A percentile compares a stretch with the other conserved stretches of the same genome.
Evolutionary conservation across 2,329 filamentous ascomycete species (phyloP).

Genomic region (Neonectria faginata): DNA sequence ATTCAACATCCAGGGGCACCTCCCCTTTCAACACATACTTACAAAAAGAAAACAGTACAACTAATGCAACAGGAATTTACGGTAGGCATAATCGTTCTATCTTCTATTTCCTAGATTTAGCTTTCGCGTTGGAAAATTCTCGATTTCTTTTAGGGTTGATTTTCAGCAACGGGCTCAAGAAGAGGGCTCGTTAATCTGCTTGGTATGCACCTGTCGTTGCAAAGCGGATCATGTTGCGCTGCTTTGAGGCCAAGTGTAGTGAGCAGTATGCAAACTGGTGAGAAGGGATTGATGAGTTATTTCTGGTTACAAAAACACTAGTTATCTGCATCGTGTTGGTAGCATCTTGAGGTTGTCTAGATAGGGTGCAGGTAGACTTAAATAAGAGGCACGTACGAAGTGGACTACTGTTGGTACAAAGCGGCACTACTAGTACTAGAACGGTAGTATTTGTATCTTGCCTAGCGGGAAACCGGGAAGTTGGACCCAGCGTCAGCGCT

Average conservation of each 20-base stretch:
- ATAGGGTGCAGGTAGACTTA: no score
- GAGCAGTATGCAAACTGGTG: background rate
- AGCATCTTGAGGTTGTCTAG: background rate
- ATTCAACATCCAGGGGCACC: background rate
- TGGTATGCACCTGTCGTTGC: no score
- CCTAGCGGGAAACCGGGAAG: background rate
- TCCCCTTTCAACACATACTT: background rate
- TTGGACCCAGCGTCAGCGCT: conserved; percentile 16
- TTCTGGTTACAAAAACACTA: background rate
- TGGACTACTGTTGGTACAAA: no score
- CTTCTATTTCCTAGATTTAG: no score
- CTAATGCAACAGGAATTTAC: background rate
- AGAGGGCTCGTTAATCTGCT: background rate
- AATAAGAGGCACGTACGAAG: no score
- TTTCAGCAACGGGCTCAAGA: background rate
- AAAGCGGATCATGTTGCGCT: background rate
- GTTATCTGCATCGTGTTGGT: background rate
- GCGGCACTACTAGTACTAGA: no score
- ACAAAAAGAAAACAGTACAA: background rate
- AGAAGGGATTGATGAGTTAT: background rate
- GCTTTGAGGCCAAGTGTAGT: background rate
- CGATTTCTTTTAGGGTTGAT: background rate
- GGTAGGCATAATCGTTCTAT: no score
- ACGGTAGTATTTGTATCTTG: background rate
- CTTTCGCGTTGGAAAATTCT: background rate